Percentiles rank a stretch among this genome's conserved stretches.
phyloP scores from a whole-genome alignment of 148 eudicot species.

The Euryodendron excelsum region DNA sequence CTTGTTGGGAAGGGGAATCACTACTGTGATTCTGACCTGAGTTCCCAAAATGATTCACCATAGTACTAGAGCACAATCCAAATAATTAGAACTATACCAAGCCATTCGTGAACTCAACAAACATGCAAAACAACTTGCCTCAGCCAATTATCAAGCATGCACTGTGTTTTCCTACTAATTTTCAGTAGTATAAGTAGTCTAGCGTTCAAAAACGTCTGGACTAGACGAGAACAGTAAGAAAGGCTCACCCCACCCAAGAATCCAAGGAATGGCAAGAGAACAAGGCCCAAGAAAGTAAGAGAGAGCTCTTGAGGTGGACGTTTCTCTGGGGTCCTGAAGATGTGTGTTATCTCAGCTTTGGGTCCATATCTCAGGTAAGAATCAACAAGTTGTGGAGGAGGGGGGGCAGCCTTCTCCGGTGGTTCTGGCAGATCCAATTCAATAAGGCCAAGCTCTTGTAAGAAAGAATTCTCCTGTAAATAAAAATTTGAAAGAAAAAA shows the following conservation, averaged over 20 bases:
- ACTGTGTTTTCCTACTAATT: not conserved
- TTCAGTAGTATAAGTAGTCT: not conserved
- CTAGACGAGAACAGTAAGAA: not conserved
- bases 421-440: slow-evolving; percentile 88
- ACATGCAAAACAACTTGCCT: not conserved
- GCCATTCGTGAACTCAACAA: not conserved
- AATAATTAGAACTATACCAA: not conserved
- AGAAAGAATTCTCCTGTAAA: slow-evolving; percentile 86
- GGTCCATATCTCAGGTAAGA: slow-evolving; percentile 78
- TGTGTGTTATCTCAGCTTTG: slow-evolving; percentile 85
- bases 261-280: slow-evolving; percentile 72
- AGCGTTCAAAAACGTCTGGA: too few species aligned
- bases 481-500: not conserved
- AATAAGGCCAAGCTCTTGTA: slow-evolving; percentile 64
- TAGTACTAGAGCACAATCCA: not conserved
- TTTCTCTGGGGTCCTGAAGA: slow-evolving; percentile 84
- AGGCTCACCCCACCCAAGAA: slow-evolving; percentile 86
- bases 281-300: slow-evolving; percentile 68
- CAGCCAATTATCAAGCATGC: not conserved
- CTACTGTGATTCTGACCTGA: not conserved
- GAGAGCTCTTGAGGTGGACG: slow-evolving; percentile 76
- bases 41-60: not conserved
- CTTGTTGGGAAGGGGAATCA: not conserved
- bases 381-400: slow-evolving; percentile 76
- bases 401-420: slow-evolving; percentile 85